Percentiles rank a stretch among this genome's conserved stretches.
Conservation (phyloP, 2,329 filamentous ascomycete species). For the Chaetoscypha palmicola region DNA sequence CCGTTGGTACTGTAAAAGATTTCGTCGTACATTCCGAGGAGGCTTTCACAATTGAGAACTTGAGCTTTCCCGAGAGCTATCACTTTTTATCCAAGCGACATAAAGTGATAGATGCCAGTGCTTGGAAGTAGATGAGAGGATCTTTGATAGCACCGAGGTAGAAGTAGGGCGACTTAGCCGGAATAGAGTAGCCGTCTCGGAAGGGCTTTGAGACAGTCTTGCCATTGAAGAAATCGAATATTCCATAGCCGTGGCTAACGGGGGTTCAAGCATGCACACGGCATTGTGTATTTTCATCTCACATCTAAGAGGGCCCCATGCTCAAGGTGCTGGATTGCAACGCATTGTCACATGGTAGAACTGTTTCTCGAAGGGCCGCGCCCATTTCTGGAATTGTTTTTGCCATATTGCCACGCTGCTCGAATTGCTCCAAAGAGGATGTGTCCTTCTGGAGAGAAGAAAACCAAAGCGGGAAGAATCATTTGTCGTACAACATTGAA, state of each 20-base stretch:
- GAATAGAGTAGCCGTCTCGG: neutral
- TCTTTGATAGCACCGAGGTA: conserved; percentile 7
- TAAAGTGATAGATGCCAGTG: neutral
- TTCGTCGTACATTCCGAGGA: conserved; percentile 9
- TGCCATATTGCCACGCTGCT: too few species aligned
- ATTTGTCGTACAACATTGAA: neutral
- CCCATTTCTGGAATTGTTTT: conserved; percentile 2
- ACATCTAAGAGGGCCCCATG: neutral
- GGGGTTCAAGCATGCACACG: neutral
- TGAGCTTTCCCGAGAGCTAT: conserved; percentile 11
- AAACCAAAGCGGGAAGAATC: too few species aligned
- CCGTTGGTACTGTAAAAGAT: conserved; percentile 9
- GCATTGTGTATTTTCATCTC: neutral
- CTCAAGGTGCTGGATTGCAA: neutral
- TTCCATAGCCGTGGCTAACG: neutral
- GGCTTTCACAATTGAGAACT: too few species aligned
- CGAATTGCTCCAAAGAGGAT: too few species aligned
- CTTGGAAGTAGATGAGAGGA: neutral
- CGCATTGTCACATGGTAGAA: neutral
- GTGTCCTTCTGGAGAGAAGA: too few species aligned
- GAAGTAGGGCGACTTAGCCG: conserved; percentile 4
- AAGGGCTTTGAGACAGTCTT: neutral
- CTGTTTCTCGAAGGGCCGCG: conserved; percentile 2
- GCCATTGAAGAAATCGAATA: neutral
- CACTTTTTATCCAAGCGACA: conserved; percentile 12